A percentile compares a stretch with the other conserved stretches of the same genome.
These are phyloP conservation scores for Brassica juncea DNA, from an alignment of 345 rosid genomes.

Conservation along the genomic window DNA sequence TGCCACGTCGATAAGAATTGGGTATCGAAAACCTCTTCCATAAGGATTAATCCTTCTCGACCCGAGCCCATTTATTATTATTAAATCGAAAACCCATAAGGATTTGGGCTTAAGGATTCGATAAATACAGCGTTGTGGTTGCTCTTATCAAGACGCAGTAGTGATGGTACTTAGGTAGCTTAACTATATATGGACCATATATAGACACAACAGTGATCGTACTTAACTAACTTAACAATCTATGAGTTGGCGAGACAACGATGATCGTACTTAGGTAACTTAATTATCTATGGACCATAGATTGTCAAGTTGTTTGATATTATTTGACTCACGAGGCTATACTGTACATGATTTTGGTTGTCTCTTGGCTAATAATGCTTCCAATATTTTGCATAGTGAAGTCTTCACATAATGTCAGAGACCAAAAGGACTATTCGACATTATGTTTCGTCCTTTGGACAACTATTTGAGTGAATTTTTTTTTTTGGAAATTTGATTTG, in stretches of 20 bases:
- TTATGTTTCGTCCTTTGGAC: conserved; percentile 19
- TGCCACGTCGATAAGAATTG: too few relatives aligned
- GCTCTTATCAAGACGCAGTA: not conserved
- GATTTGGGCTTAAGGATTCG: too few relatives aligned
- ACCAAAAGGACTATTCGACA: conserved; percentile 17
- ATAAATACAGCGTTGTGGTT: too few relatives aligned
- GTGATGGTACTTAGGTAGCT: not conserved
- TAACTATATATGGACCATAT: conserved; percentile 11
- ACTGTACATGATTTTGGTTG: conserved; percentile 26
- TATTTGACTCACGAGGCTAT: conserved; percentile 33
- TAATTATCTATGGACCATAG: conserved; percentile 7
- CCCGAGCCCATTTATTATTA: too few relatives aligned
- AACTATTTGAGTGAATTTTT: conserved; percentile 1
- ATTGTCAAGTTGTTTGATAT: conserved; percentile 10
- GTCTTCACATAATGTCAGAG: conserved; percentile 16
- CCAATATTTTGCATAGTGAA: conserved; percentile 16
- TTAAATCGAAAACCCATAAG: too few relatives aligned
- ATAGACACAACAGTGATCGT: not conserved
- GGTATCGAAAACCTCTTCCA: too few relatives aligned
- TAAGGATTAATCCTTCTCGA: too few relatives aligned
- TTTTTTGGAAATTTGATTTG: conserved; percentile 16
- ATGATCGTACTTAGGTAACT: not conserved
- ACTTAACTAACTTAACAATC: not conserved
- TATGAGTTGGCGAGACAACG: not conserved
- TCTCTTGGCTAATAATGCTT: conserved; percentile 16